Evolutionary conservation across 257 asterid genomes (phyloP).

Genomic region (Solanum commersonii): DNA sequence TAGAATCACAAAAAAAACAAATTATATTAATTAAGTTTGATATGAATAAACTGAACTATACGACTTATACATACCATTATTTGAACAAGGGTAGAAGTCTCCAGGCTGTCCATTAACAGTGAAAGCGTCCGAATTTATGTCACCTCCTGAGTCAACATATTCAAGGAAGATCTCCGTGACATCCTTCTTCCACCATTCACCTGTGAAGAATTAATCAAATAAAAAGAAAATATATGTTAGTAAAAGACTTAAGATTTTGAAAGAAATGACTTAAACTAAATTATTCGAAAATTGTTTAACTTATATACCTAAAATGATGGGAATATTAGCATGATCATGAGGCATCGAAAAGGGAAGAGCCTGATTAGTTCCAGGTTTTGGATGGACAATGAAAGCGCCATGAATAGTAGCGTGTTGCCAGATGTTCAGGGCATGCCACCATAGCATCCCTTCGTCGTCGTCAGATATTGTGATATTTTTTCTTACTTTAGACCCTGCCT

Average conservation of each 20-base stretch:
- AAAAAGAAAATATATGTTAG: not conserved
- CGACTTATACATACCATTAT: not conserved
- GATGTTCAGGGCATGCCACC: slow-evolving; percentile 58
- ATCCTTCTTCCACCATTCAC: slow-evolving; percentile 9
- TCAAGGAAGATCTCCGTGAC: not conserved
- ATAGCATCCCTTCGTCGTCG: slow-evolving; percentile 19
- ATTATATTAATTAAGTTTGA: no score
- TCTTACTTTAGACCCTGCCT: slow-evolving; percentile 25
- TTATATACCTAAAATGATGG: slow-evolving; percentile 36
- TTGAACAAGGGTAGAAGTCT: not conserved
- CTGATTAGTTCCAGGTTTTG: not conserved
- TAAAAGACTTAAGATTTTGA: not conserved
- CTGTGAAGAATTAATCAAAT: not conserved
- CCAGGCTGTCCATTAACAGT: slow-evolving; percentile 3
- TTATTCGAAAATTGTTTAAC: no score
- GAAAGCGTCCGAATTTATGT: not conserved
- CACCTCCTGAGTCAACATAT: not conserved
- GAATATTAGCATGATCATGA: slow-evolving; percentile 10
- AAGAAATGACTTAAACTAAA: not conserved
- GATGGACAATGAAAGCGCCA: slow-evolving; percentile 33
- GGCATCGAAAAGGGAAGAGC: no score
- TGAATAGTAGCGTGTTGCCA: slow-evolving; percentile 48
- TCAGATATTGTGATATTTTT: slow-evolving; percentile 30
- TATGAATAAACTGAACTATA: fast-evolving
- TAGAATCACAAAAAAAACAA: no score